Evolutionary conservation across 352 stramenopile genomes (phyloP), one percentile per base, ranked within the genome.

Genomic region (Phytopythium oedochilum): DNA sequence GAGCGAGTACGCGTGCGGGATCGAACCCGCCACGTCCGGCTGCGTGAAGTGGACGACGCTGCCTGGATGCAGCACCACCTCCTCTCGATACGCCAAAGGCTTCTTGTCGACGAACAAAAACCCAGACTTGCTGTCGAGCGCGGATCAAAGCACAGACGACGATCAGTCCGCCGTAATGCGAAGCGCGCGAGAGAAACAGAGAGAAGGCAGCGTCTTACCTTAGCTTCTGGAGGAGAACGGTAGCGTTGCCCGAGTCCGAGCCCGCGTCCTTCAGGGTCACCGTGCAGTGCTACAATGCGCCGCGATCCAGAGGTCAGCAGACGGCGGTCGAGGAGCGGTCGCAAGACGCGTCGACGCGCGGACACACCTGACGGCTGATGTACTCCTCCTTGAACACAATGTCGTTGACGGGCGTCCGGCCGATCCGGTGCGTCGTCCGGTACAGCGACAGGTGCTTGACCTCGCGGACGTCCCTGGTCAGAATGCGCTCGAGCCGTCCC

Each of bases 401-500:
- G 46, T 91, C 72, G 17, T 52, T 62, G 22, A 57, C 66, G 43
- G 2, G 55, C 35, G n/a, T 64, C 49, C 81, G 76, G 14, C 81
- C 81, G 43, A 88, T 65, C 54, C 49, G 53, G 57, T 83, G 80
- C 34, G 56, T 59, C 17, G 49, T 72, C 18, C 56, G 59, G 7
- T 43, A 47, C 39, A 88, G 73, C 28, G 82, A 62, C 31, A 80
- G 47, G 53, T 88, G 64, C 39, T 87, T 63, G n/a, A 39, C 65
- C 49, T 80, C 46, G 8, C 55, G 36, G 18, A 58, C 63, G 6
- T 48, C 53, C 2, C 73, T 38, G 40, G 64, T 60, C 8, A 62
- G 63, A 5, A 85, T 39, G 49, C 81, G 63, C 62, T 71, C 72
- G 53, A 89, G 78, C 22, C 76, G 76, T 5, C 74, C 81, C 81